A percentile compares a stretch with the other conserved stretches of the same genome.
phyloP scores from a whole-genome alignment of 169 alveolate species.

The Cryptosporidium andersoni region DNA sequence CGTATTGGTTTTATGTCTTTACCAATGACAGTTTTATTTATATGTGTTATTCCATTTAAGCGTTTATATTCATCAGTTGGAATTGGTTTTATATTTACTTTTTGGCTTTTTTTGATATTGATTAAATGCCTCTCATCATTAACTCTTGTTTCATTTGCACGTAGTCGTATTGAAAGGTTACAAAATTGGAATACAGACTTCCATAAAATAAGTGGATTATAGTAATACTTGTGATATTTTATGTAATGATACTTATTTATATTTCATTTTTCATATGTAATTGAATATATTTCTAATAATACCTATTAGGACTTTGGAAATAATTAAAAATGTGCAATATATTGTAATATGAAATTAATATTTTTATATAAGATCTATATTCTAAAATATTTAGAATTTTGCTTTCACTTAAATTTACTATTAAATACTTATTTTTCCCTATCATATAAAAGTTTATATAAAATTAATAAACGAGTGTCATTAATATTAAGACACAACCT shows the following conservation, averaged over 20 bases:
- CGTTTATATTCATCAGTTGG: conserved; percentile 37
- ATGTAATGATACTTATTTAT: too few relatives aligned
- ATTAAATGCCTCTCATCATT: conserved; percentile 47
- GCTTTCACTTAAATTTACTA: too few relatives aligned
- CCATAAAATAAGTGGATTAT: conserved; percentile 61
- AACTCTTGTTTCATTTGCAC: conserved; percentile 39
- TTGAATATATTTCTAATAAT: too few relatives aligned
- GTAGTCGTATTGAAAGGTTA: conserved; percentile 34
- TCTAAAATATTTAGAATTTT: too few relatives aligned
- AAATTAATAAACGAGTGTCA: conserved; percentile 27
- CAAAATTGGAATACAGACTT: conserved; percentile 55
- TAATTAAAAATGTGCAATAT: too few relatives aligned
- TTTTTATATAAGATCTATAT: too few relatives aligned
- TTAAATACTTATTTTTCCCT: too few relatives aligned
- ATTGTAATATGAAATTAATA: too few relatives aligned
- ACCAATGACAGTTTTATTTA: conserved; percentile 54
- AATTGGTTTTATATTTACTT: conserved; percentile 35
- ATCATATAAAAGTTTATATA: neutral
- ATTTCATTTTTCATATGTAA: too few relatives aligned
- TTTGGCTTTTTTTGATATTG: conserved; percentile 48
- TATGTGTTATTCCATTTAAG: conserved; percentile 44
- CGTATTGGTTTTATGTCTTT: conserved; percentile 64
- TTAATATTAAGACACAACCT: conserved; percentile 18
- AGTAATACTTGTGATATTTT: neutral
- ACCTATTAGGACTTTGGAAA: too few relatives aligned